These are phyloP conservation scores for Entomortierella lignicola DNA, from an alignment of 192 early-diverging fungal genomes.

Conservation along the genomic window DNA sequence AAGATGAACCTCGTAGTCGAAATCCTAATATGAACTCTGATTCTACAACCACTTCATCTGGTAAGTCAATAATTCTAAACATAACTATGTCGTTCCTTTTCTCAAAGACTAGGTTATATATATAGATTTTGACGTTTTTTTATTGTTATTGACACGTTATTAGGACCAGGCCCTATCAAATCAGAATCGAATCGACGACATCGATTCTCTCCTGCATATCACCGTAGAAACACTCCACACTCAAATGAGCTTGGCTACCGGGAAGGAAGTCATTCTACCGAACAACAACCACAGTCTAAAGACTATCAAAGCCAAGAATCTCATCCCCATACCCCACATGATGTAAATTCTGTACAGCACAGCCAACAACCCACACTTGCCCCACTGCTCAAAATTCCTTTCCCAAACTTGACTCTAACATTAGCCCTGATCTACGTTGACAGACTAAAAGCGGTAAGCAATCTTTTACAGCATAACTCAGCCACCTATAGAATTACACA, in stretches of 20 bases:
- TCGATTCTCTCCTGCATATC: slow-evolving; percentile 22
- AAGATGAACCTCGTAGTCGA: neutral
- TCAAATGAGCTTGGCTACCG: neutral
- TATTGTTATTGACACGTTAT: too few relatives aligned
- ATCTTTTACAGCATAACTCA: neutral
- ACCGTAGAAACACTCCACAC: neutral
- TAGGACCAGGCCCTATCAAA: slow-evolving; percentile 28
- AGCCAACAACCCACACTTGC: neutral
- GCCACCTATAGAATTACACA: too few relatives aligned
- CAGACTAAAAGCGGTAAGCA: slow-evolving; percentile 48
- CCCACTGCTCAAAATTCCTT: slow-evolving; percentile 26
- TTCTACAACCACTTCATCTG: neutral
- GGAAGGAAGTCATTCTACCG: neutral
- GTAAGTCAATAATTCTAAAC: neutral
- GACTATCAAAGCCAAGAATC: neutral
- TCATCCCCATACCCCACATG: neutral
- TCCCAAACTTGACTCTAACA: slow-evolving; percentile 45
- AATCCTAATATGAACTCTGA: neutral
- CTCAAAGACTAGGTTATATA: too few relatives aligned
- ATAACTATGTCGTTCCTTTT: neutral
- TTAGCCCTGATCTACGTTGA: slow-evolving; percentile 49
- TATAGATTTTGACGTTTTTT: too few relatives aligned
- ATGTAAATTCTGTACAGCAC: neutral
- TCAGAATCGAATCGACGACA: slow-evolving; percentile 20
- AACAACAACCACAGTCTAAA: neutral